These are phyloP conservation scores for Pestalotiopsis sp. DNA, from an alignment of 2,329 filamentous ascomycete species.

Conservation along the genomic window DNA sequence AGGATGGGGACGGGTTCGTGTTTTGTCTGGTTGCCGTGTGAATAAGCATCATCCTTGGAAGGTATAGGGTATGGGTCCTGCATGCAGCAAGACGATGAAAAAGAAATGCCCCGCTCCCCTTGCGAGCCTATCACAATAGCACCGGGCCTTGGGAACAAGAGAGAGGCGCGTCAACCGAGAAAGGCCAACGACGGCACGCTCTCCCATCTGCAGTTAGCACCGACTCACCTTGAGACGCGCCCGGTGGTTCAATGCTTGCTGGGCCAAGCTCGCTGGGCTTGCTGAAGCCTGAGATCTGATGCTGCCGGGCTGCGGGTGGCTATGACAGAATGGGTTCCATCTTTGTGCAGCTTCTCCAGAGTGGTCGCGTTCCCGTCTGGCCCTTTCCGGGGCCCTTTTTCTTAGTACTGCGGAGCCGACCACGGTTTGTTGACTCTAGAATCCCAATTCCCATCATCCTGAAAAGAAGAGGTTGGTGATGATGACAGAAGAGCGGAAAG, in stretches of 20 bases:
- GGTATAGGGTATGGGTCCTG: conserved; percentile 8
- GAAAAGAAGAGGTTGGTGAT: not conserved
- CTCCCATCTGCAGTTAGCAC: not conserved
- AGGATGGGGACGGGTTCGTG: not conserved
- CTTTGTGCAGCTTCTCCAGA: conserved; percentile 5
- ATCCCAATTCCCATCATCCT: not conserved
- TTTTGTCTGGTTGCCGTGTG: conserved; percentile 12
- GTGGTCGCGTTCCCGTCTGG: conserved; percentile 2
- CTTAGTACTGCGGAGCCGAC: not conserved
- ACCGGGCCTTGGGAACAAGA: not conserved
- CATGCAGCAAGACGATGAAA: not conserved
- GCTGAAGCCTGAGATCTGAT: not conserved
- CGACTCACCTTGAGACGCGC: conserved; percentile 7
- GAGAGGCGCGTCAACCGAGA: conserved; percentile 9
- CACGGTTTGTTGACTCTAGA: not conserved
- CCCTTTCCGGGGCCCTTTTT: not conserved
- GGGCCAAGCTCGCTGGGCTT: not conserved
- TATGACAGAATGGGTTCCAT: not conserved
- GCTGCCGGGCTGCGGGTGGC: not conserved
- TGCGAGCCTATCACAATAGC: not conserved
- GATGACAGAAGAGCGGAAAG: not conserved
- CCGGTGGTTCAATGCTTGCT: not conserved
- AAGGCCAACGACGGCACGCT: not conserved
- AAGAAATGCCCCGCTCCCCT: conserved; percentile 5
- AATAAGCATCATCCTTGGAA: conserved; percentile 14